Evolutionary conservation across 257 asterid genomes (phyloP).

Genomic region (Thymus quinquecostatus): DNA sequence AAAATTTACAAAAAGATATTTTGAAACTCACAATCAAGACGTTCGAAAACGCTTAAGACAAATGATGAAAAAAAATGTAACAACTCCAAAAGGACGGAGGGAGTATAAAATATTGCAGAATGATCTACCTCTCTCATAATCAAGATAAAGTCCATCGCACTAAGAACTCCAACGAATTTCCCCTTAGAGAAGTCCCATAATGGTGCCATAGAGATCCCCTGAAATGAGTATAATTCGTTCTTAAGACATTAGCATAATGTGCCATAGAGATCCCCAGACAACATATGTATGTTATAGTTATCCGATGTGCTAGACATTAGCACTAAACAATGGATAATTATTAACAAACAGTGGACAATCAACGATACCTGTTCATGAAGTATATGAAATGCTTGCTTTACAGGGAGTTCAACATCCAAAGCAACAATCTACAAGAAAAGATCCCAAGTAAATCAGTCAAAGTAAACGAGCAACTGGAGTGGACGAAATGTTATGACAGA

Average conservation of each 20-base stretch:
- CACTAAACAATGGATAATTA: background rate
- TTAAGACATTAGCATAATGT: constrained; percentile 49
- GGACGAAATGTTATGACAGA: constrained; percentile 19
- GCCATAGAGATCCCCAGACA: constrained; percentile 65
- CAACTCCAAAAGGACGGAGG: no score
- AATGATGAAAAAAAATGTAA: no score
- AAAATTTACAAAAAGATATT: no score
- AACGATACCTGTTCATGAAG: constrained; percentile 80
- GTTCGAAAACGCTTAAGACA: no score
- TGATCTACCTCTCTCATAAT: constrained; percentile 86
- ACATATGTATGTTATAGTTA: constrained; percentile 4
- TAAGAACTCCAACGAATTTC: constrained; percentile 84
- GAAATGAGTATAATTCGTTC: constrained; percentile 38
- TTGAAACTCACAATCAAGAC: no score
- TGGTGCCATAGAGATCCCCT: constrained; percentile 89
- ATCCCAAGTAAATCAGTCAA: constrained; percentile 23
- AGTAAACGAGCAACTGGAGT: constrained; percentile 17
- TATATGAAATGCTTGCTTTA: constrained; percentile 88
- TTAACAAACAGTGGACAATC: background rate
- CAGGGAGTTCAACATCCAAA: constrained; percentile 86
- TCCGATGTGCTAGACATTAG: background rate
- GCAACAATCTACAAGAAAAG: constrained; percentile 67
- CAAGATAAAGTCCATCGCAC: constrained; percentile 87
- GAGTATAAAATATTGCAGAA: constrained; percentile 1
- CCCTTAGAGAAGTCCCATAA: constrained; percentile 83